Percentiles rank a stretch among this genome's conserved stretches.
These are phyloP conservation scores for Candida neerlandica DNA, from an alignment of 1,139 yeast genomes.

Conservation along the genomic window DNA sequence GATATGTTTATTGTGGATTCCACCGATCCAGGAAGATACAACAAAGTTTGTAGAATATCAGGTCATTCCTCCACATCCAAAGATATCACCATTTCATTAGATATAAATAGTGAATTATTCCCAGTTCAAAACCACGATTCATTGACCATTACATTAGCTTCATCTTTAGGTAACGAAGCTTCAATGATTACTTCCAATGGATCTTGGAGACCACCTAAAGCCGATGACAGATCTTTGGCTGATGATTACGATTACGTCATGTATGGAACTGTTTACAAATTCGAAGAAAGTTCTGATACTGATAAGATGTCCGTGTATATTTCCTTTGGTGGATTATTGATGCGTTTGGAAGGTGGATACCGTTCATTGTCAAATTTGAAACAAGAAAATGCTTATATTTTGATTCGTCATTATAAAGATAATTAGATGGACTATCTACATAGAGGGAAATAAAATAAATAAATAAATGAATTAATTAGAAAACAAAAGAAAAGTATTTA, in stretches of 20 bases:
- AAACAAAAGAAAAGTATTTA: neutral
- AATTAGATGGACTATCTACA: constrained; percentile 23
- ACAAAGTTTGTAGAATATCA: constrained; percentile 86
- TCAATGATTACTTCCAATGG: constrained; percentile 62
- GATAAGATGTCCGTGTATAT: constrained; percentile 84
- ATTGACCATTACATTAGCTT: constrained; percentile 85
- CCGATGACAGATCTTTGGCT: constrained; percentile 82
- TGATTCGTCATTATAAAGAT: constrained; percentile 73
- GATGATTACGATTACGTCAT: constrained; percentile 98
- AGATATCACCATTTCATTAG: constrained; percentile 84
- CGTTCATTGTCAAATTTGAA: constrained; percentile 85
- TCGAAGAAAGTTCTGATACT: constrained; percentile 81
- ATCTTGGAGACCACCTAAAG: constrained; percentile 91
- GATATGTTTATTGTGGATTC: constrained; percentile 88
- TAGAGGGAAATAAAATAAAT: neutral
- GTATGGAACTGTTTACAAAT: constrained; percentile 97
- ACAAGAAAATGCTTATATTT: constrained; percentile 90
- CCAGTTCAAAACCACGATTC: constrained; percentile 81
- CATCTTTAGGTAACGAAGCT: constrained; percentile 65
- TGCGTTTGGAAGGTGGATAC: constrained; percentile 95
- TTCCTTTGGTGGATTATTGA: constrained; percentile 92
- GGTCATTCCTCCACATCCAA: constrained; percentile 84
- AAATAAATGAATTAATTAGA: too few species aligned
- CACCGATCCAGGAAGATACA: constrained; percentile 88
- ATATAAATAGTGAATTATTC: constrained; percentile 89